Base-by-base conservation (phyloP, 345 rosid species). In the Geranium brycei region DNA sequence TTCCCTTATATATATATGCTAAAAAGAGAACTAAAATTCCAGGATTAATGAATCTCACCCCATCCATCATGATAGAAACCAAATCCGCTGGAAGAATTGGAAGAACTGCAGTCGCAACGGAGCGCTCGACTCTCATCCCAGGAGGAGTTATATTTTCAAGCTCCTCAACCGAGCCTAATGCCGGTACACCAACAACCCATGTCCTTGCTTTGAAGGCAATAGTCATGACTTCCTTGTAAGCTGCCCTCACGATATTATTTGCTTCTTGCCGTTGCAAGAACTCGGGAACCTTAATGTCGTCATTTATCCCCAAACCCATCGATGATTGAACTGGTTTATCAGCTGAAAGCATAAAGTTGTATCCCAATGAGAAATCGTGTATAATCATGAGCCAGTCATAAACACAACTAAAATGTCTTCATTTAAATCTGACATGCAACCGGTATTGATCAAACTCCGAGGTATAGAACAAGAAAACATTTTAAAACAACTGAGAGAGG, bases 151-250 rank as follows among this genome's bases (percentile, higher is more conserved):
- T 19, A 58, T 14, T 58, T 18, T 4, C 19, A 1, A 58, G 19
- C 28, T 58, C 19, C 28, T 58, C 60, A n/a, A 58, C 19, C 12
- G 19, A 16, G 28, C 19, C 60, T 28, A n/a, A 19, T 6, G 60
- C 60, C n/a, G 60, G 60, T 17, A 28, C 19, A 10, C 60, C 60
- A 13, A 58, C 60, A 58, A 58, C 60, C 60, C 60, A 58, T 1
- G 60, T 58, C 0, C n/a, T 58, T 58, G 6, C 19, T 3, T 58
- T n/a, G 19, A 58, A 17, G 19, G 60, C 60, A 19, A 58, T 17
- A 7, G 19, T 58, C 1, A 58, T 58, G 28, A 58, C 12, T 58
- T 58, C 60, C 19, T 58, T n/a, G 23, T 58, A n/a, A 5, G 60
- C 60, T 58, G 19, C 60, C 6, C n/a, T 3, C 12, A n/a, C 19